Evolutionary conservation across 1,139 yeast species (phyloP).

Genomic region (Zygosaccharomyces sapae): DNA sequence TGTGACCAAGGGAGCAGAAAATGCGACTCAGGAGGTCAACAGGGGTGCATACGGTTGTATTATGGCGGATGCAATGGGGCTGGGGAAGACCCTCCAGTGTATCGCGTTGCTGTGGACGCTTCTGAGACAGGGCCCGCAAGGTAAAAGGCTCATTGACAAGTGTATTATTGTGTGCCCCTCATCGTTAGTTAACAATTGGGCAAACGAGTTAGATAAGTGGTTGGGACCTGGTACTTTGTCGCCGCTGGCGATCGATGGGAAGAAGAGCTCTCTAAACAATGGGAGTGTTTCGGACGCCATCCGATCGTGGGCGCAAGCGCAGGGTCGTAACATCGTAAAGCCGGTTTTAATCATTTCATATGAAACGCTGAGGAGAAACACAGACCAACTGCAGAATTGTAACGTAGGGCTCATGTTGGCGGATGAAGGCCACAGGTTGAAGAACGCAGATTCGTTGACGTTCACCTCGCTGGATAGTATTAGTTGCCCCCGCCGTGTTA

Average conservation of each 20-base stretch:
- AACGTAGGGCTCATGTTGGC: conserved; percentile 88
- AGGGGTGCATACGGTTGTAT: conserved; percentile 91
- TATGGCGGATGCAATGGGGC: conserved; percentile 99
- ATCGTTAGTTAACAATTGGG: conserved; percentile 93
- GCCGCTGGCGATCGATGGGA: conserved; percentile 91
- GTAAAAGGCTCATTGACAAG: conserved; percentile 77
- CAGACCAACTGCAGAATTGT: conserved; percentile 67
- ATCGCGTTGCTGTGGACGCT: conserved; percentile 91
- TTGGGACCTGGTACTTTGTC: conserved; percentile 88
- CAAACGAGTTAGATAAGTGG: conserved; percentile 94
- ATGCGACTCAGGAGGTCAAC: conserved; percentile 10
- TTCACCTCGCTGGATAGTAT: conserved; percentile 82
- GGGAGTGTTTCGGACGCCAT: conserved; percentile 57
- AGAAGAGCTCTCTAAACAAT: conserved; percentile 37
- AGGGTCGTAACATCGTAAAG: conserved; percentile 82
- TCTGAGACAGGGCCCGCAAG: conserved; percentile 84
- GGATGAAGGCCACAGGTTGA: conserved; percentile 94
- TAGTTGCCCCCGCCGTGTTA: conserved; percentile 82
- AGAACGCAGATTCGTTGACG: conserved; percentile 91
- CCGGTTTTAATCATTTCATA: conserved; percentile 95
- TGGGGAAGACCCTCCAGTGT: conserved; percentile 94
- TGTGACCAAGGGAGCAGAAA: conserved; percentile 12
- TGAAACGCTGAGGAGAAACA: conserved; percentile 87
- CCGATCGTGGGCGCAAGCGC: conserved; percentile 82
- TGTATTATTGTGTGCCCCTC: conserved; percentile 96